phyloP scores from a whole-genome alignment of 257 asterid genomes.

The Petunia secreta region DNA sequence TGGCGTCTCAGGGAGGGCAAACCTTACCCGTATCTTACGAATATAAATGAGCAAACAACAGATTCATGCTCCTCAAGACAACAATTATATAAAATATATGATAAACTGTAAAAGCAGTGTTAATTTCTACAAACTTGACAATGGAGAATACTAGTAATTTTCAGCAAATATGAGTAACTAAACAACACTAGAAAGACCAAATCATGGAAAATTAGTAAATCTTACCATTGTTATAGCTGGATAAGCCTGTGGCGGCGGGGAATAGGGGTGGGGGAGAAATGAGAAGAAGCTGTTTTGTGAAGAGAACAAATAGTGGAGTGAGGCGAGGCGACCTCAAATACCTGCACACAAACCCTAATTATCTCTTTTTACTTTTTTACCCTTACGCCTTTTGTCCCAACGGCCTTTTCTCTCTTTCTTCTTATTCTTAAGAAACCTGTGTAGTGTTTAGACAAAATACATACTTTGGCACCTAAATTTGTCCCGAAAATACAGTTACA shows the following conservation, averaged over 20 bases:
- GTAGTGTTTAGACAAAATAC: too few species aligned
- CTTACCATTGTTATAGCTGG: slow-evolving; percentile 30
- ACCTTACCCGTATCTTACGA: background rate
- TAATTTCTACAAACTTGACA: background rate
- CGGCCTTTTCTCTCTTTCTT: background rate
- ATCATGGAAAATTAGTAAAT: background rate
- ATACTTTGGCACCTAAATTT: too few species aligned
- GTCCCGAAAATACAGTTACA: too few species aligned
- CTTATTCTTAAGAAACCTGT: too few species aligned
- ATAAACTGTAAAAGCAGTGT: background rate
- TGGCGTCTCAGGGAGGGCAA: too few species aligned
- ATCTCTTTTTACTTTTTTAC: background rate
- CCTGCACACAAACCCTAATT: slow-evolving; percentile 37
- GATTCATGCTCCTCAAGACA: too few species aligned
- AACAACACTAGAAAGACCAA: background rate
- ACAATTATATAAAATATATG: too few species aligned
- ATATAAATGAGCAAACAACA: background rate
- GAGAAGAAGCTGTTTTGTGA: background rate
- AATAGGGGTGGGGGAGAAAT: background rate
- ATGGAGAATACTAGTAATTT: background rate
- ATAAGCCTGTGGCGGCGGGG: slow-evolving; percentile 13
- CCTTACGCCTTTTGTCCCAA: background rate
- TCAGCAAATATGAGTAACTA: background rate
- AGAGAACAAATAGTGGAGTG: background rate
- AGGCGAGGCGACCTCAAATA: slow-evolving; percentile 28